Conservation (phyloP, 2,329 filamentous ascomycete genomes). For the Clonostachys sp. region DNA sequence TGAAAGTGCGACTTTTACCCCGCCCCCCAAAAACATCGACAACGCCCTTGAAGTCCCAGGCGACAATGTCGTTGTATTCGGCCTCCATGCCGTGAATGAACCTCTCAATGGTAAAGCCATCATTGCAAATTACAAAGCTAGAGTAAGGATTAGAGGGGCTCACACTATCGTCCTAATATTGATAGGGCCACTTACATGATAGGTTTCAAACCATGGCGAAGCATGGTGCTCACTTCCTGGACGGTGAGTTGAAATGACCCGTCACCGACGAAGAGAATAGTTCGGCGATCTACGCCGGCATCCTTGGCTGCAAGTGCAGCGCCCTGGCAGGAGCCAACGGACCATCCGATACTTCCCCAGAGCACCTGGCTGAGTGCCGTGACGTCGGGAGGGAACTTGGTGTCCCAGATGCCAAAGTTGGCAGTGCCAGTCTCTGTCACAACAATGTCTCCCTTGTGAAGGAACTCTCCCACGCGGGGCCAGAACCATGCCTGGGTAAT, state of each 20-base stretch:
- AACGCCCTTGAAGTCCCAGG: conserved; percentile 70
- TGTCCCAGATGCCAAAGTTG: conserved; percentile 86
- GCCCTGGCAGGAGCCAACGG: conserved; percentile 52
- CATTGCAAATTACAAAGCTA: conserved; percentile 79
- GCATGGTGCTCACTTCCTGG: conserved; percentile 81
- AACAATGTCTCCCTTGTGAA: conserved; percentile 69
- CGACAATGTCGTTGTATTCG: conserved; percentile 73
- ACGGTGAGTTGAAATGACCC: conserved; percentile 81
- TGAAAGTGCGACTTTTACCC: conserved; percentile 55
- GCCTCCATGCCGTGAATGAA: conserved; percentile 81
- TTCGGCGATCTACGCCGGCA: conserved; percentile 51
- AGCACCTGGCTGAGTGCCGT: conserved; percentile 77
- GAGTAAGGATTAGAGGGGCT: neutral
- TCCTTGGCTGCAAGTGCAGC: conserved; percentile 75
- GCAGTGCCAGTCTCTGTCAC: conserved; percentile 85
- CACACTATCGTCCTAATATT: conserved; percentile 4
- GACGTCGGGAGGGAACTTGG: conserved; percentile 72
- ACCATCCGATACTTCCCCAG: conserved; percentile 63
- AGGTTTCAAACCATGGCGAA: conserved; percentile 67
- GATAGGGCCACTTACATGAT: conserved; percentile 59
- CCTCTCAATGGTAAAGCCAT: conserved; percentile 86
- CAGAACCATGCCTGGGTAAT: conserved; percentile 75
- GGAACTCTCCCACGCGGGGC: conserved; percentile 69
- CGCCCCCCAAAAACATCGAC: conserved; percentile 62
- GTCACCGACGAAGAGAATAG: conserved; percentile 84